These are phyloP conservation scores for Fragosphaeria purpurea DNA, from an alignment of 2,329 filamentous ascomycete species.

Conservation along the genomic window DNA sequence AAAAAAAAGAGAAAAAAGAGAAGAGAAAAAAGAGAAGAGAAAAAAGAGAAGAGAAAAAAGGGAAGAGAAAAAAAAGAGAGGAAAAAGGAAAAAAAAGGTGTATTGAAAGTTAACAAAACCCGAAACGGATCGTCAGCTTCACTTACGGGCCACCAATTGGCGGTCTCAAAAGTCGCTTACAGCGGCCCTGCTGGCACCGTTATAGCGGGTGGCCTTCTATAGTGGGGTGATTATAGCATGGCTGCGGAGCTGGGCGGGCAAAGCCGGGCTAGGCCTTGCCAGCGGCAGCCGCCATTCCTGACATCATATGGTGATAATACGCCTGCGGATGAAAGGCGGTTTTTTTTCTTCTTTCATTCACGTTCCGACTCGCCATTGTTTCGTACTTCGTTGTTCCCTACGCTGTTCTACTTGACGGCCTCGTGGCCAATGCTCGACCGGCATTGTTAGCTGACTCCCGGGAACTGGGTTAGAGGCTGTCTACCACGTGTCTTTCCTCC, in stretches of 20 bases:
- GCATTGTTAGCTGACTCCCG: too few species aligned
- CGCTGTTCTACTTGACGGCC: too few species aligned
- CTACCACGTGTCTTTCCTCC: not conserved
- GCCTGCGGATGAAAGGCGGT: too few species aligned
- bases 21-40: not conserved
- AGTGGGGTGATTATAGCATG: not conserved
- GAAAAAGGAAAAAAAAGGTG: not conserved
- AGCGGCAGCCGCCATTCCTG: not conserved
- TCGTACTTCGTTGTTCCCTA: too few species aligned
- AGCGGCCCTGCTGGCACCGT: too few species aligned
- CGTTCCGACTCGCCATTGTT: too few species aligned
- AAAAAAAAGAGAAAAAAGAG: conserved; percentile 2
- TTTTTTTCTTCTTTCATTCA: too few species aligned
- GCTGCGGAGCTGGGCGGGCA: not conserved
- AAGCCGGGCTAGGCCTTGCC: not conserved
- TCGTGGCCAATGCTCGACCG: too few species aligned
- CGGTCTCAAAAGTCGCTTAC: too few species aligned
- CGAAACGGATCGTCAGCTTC: too few species aligned
- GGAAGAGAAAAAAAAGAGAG: not conserved
- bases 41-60: not conserved
- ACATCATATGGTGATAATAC: not conserved
- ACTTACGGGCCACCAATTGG: too few species aligned
- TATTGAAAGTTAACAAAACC: not conserved
- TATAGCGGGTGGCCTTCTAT: not conserved
- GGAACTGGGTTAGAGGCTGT: too few species aligned